Conservation (phyloP, 768 basidiomycete species). For the Amanita thiersii region DNA sequence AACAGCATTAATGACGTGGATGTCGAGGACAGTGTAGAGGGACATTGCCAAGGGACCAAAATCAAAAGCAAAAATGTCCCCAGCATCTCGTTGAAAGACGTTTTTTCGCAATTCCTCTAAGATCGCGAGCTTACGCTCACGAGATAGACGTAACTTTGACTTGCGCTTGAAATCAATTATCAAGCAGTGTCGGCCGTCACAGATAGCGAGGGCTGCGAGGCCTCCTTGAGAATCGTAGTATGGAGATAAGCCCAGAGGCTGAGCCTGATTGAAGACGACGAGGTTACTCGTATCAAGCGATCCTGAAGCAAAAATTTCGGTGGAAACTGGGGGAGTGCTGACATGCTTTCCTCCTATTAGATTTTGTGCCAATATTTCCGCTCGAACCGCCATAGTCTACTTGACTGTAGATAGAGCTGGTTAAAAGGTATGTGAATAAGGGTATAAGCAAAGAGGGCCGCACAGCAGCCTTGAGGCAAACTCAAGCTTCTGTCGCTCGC, state of each 20-base stretch:
- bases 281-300: constrained; percentile 11
- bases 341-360: background rate
- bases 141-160: background rate
- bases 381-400: background rate
- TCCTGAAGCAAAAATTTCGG: background rate
- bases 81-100: constrained; percentile 35
- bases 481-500: background rate
- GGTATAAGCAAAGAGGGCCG: background rate
- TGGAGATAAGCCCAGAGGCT: constrained; percentile 42
- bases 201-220: constrained; percentile 39
- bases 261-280: constrained; percentile 23
- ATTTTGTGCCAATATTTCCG: constrained; percentile 3
- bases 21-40: constrained; percentile 30
- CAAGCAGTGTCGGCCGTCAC: constrained; percentile 25
- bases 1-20: constrained; percentile 41
- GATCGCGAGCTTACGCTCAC: background rate
- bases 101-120: constrained; percentile 25
- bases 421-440: no score
- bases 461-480: background rate
- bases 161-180: constrained; percentile 25
- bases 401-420: no score
- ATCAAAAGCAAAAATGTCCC: constrained; percentile 47
- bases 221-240: constrained; percentile 34
- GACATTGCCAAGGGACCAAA: constrained; percentile 41
- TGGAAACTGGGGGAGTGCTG: background rate